Base-by-base conservation (phyloP, 495 filamentous ascomycete species). In the Ascodesmis nigricans region DNA sequence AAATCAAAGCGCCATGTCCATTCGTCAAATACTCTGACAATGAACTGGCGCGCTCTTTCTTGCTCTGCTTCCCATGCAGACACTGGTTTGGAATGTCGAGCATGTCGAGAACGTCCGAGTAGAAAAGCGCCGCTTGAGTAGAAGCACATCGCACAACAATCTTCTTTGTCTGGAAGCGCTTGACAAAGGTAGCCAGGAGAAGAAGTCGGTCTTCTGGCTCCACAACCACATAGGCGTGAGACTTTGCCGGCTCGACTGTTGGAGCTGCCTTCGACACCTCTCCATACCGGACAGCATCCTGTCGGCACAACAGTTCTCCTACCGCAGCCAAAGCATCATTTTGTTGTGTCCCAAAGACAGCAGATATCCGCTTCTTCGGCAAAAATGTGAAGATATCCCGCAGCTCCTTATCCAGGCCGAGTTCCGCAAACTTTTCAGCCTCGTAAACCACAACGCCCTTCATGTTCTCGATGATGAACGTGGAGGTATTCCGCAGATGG, bases 101-200 rank as follows among this genome's bases (percentile, higher is more conserved):
- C 11, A 32, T 33, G 6, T 31, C 39, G 11, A 50, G 21, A 9
- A 48, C 35, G n/a, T 50, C 29, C 1, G 36, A 25, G 32, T 35
- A 42, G 31, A 30, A 33, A 19, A 36, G 28, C 4, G 37, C 41
- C 29, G 45, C 37, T 6, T 41, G 29, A 18, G 47, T 50, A 23
- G 47, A 50, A 5, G 47, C 49, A 2, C 38, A 5, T 2, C 41
- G 31, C 29, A 49, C 31, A 21, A 50, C 16, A 8, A 49, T 37
- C 17, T 49, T 50, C 29, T 50, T 50, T 26, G 34, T 36, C 15
- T 44, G 46, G 22, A 50, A 50, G 23, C 45, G 49, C 38, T 50
- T 49, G 31, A 49, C 31, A 15, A 50, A 50, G 10, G 47, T 49
- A 13, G 38, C 33, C 10, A 50, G 46, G 14, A 50, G 17, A 8